phyloP scores from a whole-genome alignment of 352 stramenopile genomes.

The Globisporangium okanoganense region DNA sequence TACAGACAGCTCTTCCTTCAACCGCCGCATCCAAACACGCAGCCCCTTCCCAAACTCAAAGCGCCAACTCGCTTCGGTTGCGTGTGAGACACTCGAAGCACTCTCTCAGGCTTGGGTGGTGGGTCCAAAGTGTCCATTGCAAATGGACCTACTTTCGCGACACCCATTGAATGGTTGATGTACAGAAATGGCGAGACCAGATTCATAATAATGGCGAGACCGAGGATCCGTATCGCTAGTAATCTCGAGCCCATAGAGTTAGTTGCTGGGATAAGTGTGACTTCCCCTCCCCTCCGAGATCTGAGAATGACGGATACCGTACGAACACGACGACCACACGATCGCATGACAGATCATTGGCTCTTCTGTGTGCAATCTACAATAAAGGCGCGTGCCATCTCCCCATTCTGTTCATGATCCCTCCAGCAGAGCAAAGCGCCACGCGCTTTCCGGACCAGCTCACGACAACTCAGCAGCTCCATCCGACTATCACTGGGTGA shows the following conservation, averaged over 20 bases:
- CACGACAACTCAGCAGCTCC: neutral
- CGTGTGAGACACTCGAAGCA: neutral
- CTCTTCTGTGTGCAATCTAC: neutral
- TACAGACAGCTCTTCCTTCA: too few species aligned
- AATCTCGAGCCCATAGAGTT: neutral
- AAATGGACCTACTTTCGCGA: too few species aligned
- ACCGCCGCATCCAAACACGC: too few species aligned
- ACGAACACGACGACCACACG: neutral
- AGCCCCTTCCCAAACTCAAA: too few species aligned
- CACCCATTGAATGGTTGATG: too few species aligned
- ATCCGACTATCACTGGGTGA: neutral
- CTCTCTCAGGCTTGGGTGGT: too few species aligned
- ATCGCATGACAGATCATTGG: neutral
- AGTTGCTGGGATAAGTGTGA: neutral
- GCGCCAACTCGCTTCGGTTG: too few species aligned
- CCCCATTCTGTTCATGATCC: neutral
- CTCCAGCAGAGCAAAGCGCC: neutral
- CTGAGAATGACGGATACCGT: neutral
- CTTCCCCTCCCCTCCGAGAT: neutral
- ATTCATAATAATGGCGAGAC: too few species aligned
- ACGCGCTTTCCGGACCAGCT: neutral
- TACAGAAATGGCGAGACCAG: too few species aligned
- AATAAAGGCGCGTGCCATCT: neutral
- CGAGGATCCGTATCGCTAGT: neutral
- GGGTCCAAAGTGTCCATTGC: too few species aligned